Conservation (phyloP, 345 rosid species). For the Punica granatum region DNA sequence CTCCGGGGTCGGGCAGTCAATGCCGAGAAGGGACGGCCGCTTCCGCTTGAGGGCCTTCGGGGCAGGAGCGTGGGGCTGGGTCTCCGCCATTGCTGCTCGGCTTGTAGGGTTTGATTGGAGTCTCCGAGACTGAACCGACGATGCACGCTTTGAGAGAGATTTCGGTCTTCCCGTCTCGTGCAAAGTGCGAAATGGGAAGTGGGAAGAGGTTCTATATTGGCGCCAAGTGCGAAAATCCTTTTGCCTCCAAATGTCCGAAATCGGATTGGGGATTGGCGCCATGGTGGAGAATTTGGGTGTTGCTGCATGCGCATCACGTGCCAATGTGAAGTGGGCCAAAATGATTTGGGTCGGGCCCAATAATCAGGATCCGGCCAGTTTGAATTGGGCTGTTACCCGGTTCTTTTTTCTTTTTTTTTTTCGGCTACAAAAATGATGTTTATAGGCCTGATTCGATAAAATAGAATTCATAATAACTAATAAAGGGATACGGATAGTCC, state of each 20-base stretch:
- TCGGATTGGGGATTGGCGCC: neutral
- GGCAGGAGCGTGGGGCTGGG: neutral
- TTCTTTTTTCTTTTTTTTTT: too few species aligned
- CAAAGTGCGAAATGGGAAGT: neutral
- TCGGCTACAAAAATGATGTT: too few species aligned
- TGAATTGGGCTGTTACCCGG: too few species aligned
- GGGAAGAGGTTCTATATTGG: neutral
- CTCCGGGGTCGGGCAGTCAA: constrained; percentile 21
- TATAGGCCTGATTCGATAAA: too few species aligned
- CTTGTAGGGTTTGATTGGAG: neutral
- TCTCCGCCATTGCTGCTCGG: neutral
- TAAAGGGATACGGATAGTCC: too few species aligned
- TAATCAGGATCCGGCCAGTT: too few species aligned
- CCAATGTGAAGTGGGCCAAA: neutral
- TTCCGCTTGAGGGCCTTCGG: constrained; percentile 31
- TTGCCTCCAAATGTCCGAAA: constrained; percentile 6
- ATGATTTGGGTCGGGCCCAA: neutral
- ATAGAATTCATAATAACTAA: too few species aligned
- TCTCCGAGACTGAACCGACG: neutral
- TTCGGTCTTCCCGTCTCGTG: too few species aligned
- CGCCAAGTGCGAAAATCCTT: neutral
- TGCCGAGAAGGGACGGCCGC: constrained; percentile 23
- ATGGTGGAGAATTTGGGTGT: neutral
- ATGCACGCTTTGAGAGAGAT: too few species aligned
- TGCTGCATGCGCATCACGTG: neutral